Evolutionary conservation across 371 early-diverging fungal species (phyloP), one percentile per base, ranked within the genome.

Genomic region (Homolaphlyctis polyrhiza): DNA sequence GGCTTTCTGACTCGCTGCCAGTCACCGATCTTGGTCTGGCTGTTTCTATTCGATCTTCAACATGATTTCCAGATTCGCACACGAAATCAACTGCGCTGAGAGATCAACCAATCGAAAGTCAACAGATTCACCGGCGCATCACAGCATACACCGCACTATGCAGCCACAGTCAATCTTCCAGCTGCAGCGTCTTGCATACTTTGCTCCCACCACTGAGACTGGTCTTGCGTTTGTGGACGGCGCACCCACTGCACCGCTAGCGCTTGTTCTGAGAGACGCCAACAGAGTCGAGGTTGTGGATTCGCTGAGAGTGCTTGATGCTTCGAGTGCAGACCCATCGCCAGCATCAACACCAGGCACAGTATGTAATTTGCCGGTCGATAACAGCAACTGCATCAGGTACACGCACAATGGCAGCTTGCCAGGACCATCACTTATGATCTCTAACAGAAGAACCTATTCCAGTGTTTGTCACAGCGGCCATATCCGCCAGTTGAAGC

Each of bases 401-500:
- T 6, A 6, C 25, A n/a, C 52, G 52, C 32, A 11, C 32, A 14
- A 8, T 11, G 52, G 8, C 32, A n/a, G 11, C 25, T 6, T n/a
- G 52, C 39, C 18, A 8, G 39, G 39, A 2, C 8, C 35, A 4
- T 55, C 8, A 5, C 55, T 33, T n/a, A 11, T 55, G 55, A 14
- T 6, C 28, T 51, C 11, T 14, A 27, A 14, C 52, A 6, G 8
- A 28, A 6, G 52, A n/a, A 6, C 32, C 28, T 51, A 6, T 14
- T 14, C 11, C 55, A 55, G 30, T 33, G 32, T 55, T 33, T 2
- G 51, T 14, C 59, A 61, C 43, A 65, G 47, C 25, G 77, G 77
- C 35, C 59, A 66, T 48, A 39, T 73, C 28, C 73, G 77, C 18
- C 60, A 62, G n/a, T 60, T 61, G 5, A 65, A 71, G 45, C 45